A percentile compares a stretch with the other conserved stretches of the same genome.
phyloP scores from a whole-genome alignment of 108 stramenopile genomes.

The Nitzschia sp. region DNA sequence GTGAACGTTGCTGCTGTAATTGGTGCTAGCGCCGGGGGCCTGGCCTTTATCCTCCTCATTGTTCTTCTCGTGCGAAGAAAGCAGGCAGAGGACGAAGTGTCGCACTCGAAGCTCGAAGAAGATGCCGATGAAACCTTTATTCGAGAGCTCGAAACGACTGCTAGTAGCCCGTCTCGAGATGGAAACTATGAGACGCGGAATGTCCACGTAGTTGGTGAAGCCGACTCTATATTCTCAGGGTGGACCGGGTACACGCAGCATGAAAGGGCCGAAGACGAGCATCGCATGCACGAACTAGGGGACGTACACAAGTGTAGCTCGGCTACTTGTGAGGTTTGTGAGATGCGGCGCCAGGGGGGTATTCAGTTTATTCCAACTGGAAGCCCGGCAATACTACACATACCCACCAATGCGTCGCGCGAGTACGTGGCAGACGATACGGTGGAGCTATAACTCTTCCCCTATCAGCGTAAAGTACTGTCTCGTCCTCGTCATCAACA shows the following conservation, averaged over 20 bases:
- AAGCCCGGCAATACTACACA: conserved; percentile 4
- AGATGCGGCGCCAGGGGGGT: conserved; percentile 25
- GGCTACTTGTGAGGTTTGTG: conserved; percentile 49
- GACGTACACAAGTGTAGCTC: conserved; percentile 48
- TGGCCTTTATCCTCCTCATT: conserved; percentile 36
- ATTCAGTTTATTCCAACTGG: conserved; percentile 30
- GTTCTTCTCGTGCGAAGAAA: conserved; percentile 32
- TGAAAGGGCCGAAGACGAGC: not conserved
- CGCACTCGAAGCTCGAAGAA: conserved; percentile 41
- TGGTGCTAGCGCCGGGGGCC: conserved; percentile 31
- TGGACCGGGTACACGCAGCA: conserved; percentile 36
- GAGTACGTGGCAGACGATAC: conserved; percentile 41
- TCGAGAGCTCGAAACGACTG: conserved; percentile 12
- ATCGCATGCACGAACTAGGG: conserved; percentile 8
- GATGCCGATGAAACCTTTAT: conserved; percentile 24
- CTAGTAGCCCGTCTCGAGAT: not conserved
- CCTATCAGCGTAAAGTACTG: too few relatives aligned
- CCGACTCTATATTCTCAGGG: conserved; percentile 36
- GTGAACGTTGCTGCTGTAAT: conserved; percentile 33
- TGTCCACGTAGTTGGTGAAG: conserved; percentile 34
- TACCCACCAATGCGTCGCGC: conserved; percentile 33
- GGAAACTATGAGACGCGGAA: conserved; percentile 14
- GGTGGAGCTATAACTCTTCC: conserved; percentile 35
- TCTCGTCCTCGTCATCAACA: too few relatives aligned
- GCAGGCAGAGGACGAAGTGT: conserved; percentile 20